These are phyloP conservation scores for Alloteropsis semialata DNA, from an alignment of 176 grass and related monocot genomes.

Conservation along the genomic window DNA sequence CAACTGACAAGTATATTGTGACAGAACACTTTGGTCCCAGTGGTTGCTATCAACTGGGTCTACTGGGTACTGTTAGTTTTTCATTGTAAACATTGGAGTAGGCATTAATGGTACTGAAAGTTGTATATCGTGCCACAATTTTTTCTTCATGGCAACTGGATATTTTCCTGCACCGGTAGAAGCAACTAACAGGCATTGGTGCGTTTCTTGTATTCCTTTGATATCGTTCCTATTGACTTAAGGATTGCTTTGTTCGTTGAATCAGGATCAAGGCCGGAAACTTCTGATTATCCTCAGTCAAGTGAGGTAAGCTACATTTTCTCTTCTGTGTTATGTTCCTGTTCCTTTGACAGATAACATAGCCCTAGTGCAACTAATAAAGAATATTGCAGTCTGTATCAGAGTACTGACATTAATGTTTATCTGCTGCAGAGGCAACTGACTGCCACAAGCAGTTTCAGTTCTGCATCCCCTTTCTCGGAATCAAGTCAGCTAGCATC, in stretches of 20 bases:
- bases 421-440: conserved; percentile 65
- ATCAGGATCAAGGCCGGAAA: conserved; percentile 75
- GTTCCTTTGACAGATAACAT: not conserved
- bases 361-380: conserved; percentile 8
- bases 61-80: not conserved
- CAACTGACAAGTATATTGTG: not conserved
- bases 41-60: not conserved
- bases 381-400: not conserved
- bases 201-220: not conserved
- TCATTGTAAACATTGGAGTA: not conserved
- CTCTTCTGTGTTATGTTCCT: not conserved
- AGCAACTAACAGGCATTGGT: not conserved
- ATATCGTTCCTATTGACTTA: conserved; percentile 18
- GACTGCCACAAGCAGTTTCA: conserved; percentile 67
- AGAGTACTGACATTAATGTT: conserved; percentile 16
- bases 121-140: not conserved
- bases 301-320: conserved; percentile 63
- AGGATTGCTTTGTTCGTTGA: conserved; percentile 36
- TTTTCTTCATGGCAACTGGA: not conserved
- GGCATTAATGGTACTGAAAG: not conserved
- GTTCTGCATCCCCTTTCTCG: conserved; percentile 73
- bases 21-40: not conserved
- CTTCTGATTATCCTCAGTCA: conserved; percentile 54
- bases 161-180: not conserved
- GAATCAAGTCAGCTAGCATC: conserved; percentile 75